Evolutionary conservation across 2,329 filamentous ascomycete genomes (phyloP), one percentile per base, ranked within the genome.

Genomic region (Coleophoma crateriformis): DNA sequence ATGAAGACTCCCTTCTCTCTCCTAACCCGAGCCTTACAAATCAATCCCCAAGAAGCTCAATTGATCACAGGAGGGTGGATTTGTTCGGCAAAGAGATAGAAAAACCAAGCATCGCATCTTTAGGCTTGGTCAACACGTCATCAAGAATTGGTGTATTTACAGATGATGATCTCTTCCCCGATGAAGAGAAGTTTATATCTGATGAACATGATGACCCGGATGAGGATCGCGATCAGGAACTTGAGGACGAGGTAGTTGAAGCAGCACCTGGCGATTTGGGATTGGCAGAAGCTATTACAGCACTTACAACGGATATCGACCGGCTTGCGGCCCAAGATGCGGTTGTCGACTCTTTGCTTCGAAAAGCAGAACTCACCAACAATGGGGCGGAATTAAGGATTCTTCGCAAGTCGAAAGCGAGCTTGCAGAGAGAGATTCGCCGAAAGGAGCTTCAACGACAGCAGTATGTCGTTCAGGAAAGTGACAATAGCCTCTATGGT

Each of bases 391-490:
- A 99, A 67, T 68, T 99, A 47, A 81, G 94, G 33, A 97, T 99
- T 54, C 68, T 99, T 46, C 84, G 87, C 48, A 99, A 99, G 67
- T 96, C 90, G 1, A 96, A 94, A 67, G 85, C 90, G 33, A 99
- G 94, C 67, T 72, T 99, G 50, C 88, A 95, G 62, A 80, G 94
- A 57, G 94, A 99, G 67, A 90, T 97, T 48, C 82, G 90, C 50
- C 84, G 91, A 33, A 99, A 97, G 65, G 92, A 97, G 68, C 79
- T 99, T 62, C 94, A 99, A 66, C 81, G 91, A 47, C 94, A 96
- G 67, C 95, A 99, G 65, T 99, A 99, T 60, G 89, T 95, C 42
- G 84, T 97, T 7, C 94, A 99, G 68, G 94, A 99, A 68, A 96
- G 90, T 63, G 95, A 99, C 66, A 99, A 96, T 67, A 96, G 90